Evolutionary conservation across 352 stramenopile species (phyloP).

Genomic region (Phytophthora quininea): DNA sequence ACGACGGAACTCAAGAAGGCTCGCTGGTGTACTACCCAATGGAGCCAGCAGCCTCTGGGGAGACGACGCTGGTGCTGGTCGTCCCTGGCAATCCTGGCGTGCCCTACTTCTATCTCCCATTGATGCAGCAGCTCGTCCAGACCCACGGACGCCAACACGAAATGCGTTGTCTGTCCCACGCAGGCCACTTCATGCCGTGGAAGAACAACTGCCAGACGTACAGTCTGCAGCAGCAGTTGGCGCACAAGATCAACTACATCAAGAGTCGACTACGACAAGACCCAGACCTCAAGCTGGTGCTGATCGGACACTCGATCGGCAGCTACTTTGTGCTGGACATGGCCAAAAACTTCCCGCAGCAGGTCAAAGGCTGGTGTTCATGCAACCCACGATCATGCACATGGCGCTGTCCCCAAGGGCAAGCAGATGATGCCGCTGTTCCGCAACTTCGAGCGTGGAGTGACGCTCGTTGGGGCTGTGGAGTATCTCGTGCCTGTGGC

Average conservation of each 20-base stretch:
- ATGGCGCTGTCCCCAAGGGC: conserved; percentile 58
- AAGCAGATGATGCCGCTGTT: conserved; percentile 59
- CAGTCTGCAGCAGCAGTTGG: conserved; percentile 61
- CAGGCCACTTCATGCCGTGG: conserved; percentile 71
- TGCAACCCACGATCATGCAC: conserved; percentile 76
- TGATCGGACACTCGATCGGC: conserved; percentile 78
- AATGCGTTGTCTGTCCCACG: conserved; percentile 64
- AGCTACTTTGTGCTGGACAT: conserved; percentile 61
- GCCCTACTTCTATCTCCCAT: conserved; percentile 66
- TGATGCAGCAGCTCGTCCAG: conserved; percentile 61
- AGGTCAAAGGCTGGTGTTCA: conserved; percentile 67
- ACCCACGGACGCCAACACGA: conserved; percentile 45
- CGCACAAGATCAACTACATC: conserved; percentile 63
- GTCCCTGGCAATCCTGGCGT: conserved; percentile 73
- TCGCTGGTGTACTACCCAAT: conserved; percentile 57
- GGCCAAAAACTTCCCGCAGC: conserved; percentile 53
- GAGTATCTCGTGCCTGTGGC: conserved; percentile 48
- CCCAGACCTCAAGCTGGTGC: conserved; percentile 48
- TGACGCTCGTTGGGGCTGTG: conserved; percentile 43
- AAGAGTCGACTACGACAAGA: conserved; percentile 46
- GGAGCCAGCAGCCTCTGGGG: background rate
- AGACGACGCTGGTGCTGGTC: conserved; percentile 62
- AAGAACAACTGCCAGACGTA: conserved; percentile 61
- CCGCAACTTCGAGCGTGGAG: conserved; percentile 32
- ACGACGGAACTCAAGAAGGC: conserved; percentile 43